Percentiles rank a stretch among this genome's conserved stretches.
Evolutionary conservation across 139 green algal genomes (phyloP).

Genomic region (Volvox africanus): DNA sequence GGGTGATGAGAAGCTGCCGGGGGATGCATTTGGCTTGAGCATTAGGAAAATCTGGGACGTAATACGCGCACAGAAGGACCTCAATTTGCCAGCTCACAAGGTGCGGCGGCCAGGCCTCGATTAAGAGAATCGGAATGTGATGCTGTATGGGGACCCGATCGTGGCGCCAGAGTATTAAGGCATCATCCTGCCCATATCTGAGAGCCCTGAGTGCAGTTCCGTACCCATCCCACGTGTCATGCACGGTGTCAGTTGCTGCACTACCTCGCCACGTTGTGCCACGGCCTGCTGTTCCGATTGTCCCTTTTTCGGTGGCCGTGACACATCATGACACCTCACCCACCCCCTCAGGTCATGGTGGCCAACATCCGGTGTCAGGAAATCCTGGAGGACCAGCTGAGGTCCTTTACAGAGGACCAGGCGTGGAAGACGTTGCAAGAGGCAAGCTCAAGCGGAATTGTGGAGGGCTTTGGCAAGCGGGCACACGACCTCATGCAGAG

Average conservation of each 20-base stretch:
- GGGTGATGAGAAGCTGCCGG: slow-evolving; percentile 64
- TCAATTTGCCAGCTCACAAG: slow-evolving; percentile 98
- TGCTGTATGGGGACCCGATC: no score
- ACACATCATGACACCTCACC: neutral
- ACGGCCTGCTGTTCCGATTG: neutral
- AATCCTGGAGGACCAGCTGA: slow-evolving; percentile 83
- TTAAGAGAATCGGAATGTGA: no score
- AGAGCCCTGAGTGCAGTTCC: no score
- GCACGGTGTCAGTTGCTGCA: no score
- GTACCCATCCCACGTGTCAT: no score
- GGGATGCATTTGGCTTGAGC: slow-evolving; percentile 85
- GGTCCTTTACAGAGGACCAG: slow-evolving; percentile 69
- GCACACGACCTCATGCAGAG: slow-evolving; percentile 70
- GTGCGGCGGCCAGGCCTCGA: slow-evolving; percentile 49
- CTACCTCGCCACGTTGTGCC: neutral
- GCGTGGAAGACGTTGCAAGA: slow-evolving; percentile 69
- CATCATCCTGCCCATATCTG: no score
- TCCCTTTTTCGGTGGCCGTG: no score
- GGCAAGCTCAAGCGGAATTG: slow-evolving; percentile 43
- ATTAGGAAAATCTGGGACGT: slow-evolving; percentile 90
- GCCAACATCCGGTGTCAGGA: slow-evolving; percentile 96
- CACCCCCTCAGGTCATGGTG: slow-evolving; percentile 90
- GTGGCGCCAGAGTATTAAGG: no score
- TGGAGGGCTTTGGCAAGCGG: slow-evolving; percentile 78
- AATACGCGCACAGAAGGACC: slow-evolving; percentile 94